Evolutionary conservation across 306 rosid genomes (phyloP).

Genomic region (Abrus pulchellus): DNA sequence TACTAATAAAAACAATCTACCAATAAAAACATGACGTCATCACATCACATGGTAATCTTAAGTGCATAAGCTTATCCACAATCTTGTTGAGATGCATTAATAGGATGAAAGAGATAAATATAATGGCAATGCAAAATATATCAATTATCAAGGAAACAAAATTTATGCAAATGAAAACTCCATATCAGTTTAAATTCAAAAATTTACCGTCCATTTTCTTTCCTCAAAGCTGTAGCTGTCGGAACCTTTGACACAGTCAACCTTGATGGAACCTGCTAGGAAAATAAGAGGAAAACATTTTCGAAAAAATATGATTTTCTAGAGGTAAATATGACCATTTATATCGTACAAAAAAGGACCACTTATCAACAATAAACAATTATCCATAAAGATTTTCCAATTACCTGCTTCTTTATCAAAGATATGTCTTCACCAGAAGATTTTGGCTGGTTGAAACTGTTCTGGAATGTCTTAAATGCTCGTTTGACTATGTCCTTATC

Average conservation of each 20-base stretch:
- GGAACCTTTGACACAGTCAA: slow-evolving; percentile 65
- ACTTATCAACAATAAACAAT: slow-evolving; percentile 27
- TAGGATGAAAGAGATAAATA: slow-evolving; percentile 25
- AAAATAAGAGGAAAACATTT: slow-evolving; percentile 35
- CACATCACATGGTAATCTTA: slow-evolving; percentile 23
- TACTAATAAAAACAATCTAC: background rate
- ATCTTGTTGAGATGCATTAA: slow-evolving; percentile 24
- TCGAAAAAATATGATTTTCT: slow-evolving; percentile 24
- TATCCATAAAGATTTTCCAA: slow-evolving; percentile 24
- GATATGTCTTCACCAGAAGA: slow-evolving; percentile 60
- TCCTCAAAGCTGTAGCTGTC: slow-evolving; percentile 57
- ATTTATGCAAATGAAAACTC: slow-evolving; percentile 34
- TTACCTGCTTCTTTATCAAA: slow-evolving; percentile 68
- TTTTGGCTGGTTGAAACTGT: slow-evolving; percentile 67
- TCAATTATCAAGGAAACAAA: background rate
- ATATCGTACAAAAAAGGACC: background rate
- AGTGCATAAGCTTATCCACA: slow-evolving; percentile 1
- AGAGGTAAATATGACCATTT: background rate
- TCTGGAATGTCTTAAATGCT: slow-evolving; percentile 91
- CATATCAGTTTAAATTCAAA: slow-evolving; percentile 23
- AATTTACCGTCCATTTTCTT: slow-evolving; percentile 78
- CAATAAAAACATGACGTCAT: slow-evolving; percentile 27
- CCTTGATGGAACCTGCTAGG: slow-evolving; percentile 65
- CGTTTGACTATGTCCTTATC: slow-evolving; percentile 94
- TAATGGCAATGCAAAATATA: slow-evolving; percentile 6